Evolutionary conservation across 345 rosid species (phyloP), one percentile per base, ranked within the genome.

Genomic region (Ceriops zippeliana): DNA sequence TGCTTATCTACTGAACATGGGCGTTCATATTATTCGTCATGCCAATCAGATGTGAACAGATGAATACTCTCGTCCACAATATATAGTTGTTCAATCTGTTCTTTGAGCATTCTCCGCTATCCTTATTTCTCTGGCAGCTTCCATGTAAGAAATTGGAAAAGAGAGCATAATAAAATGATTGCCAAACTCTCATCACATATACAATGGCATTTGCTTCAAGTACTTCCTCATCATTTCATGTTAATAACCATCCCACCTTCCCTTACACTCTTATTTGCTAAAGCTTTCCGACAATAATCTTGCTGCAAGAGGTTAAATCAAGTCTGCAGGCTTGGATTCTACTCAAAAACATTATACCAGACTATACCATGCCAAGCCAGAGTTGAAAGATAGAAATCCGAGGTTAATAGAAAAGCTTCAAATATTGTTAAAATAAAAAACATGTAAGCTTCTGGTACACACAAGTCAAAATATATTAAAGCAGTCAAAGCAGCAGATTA

Each of bases 401-500:
- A 42, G 49, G 17, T 11, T 13, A 42, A 42, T 13, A 3, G 17
- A 3, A 42, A 42, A 42, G 49, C 49, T 13, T 22, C 17, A 13
- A 20, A 8, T 63, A 32, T 68, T 30, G 21, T 22, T 35, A 34
- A 28, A 68, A n/a, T 17, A 22, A 22, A 2, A 26, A 7, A 62
- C 6, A 38, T 70, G 61, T 24, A 35, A 37, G 34, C 35, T 62
- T 21, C 42, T n/a, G 34, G 65, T 64, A 78, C 68, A 53, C 65
- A 76, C 69, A 52, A 75, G 79, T 75, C 76, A 70, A 78, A 76
- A 30, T 52, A 63, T 35, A 73, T 69, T 59, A 72, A 71, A 73
- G 82, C 62, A 75, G 68, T 73, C 64, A 4, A 60, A 46, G 69
- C 68, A 70, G 81, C 78, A 83, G 82, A 79, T 57, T 67, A 34